Evolutionary conservation across 2,329 filamentous ascomycete species (phyloP).

Genomic region (Ceratocystis huliohia): DNA sequence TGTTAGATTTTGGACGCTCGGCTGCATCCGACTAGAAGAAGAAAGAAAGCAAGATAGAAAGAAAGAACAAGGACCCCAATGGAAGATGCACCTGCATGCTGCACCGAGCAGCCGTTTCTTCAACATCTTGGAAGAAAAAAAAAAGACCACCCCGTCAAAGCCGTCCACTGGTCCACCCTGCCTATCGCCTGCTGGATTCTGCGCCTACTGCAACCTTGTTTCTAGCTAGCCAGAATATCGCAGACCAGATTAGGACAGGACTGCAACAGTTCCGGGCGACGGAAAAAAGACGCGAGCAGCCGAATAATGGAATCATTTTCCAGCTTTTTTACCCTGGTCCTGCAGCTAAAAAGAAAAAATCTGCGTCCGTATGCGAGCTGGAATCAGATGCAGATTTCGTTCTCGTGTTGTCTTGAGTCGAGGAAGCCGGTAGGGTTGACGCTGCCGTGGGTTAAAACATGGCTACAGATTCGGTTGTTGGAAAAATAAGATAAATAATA

Average conservation of each 20-base stretch:
- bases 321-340: too few relatives aligned
- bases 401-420: background rate
- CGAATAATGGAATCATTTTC: too few relatives aligned
- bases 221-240: background rate
- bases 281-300: too few relatives aligned
- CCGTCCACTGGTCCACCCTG: background rate
- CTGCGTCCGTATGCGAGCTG: too few relatives aligned
- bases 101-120: background rate
- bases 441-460: too few relatives aligned
- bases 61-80: too few relatives aligned
- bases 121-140: background rate
- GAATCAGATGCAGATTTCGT: too few relatives aligned
- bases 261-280: too few relatives aligned
- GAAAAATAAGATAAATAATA: too few relatives aligned
- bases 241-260: background rate
- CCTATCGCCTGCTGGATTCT: background rate
- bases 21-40: slow-evolving; percentile 2
- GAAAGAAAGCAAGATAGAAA: background rate
- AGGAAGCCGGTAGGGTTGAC: background rate
- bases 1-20: background rate
- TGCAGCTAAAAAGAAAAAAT: too few relatives aligned
- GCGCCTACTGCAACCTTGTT: background rate
- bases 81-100: background rate
- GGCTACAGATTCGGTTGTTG: too few relatives aligned
- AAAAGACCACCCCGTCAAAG: background rate